These are phyloP conservation scores for Murraya paniculata DNA, from an alignment of 345 rosid species.

Conservation along the genomic window DNA sequence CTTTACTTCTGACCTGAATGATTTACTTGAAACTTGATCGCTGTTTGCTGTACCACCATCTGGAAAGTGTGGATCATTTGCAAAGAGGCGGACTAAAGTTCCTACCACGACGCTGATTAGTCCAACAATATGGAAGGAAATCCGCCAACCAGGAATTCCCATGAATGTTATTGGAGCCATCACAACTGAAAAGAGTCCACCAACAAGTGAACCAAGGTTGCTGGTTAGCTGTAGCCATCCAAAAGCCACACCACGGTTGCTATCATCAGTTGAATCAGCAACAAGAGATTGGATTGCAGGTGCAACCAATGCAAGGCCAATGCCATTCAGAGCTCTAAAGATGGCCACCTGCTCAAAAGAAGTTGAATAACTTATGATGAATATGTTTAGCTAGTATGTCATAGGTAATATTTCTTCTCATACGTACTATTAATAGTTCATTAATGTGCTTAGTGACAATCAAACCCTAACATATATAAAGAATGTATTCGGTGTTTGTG, in stretches of 20 bases:
- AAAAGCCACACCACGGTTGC: too few relatives aligned
- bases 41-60: conserved; percentile 27
- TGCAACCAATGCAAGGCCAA: conserved; percentile 78
- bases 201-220: conserved; percentile 74
- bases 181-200: conserved; percentile 67
- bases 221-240: too few relatives aligned
- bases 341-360: conserved; percentile 57
- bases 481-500: not conserved
- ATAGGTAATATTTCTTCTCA: not conserved
- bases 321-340: conserved; percentile 84
- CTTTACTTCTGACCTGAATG: conserved; percentile 60
- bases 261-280: conserved; percentile 76
- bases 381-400: conserved; percentile 5
- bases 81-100: conserved; percentile 56
- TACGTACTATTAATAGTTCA: not conserved
- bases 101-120: conserved; percentile 69
- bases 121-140: conserved; percentile 81
- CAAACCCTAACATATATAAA: not conserved
- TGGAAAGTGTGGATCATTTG: conserved; percentile 64
- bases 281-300: conserved; percentile 93
- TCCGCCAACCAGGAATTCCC: conserved; percentile 89
- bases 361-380: conserved; percentile 18
- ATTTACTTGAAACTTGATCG: conserved; percentile 33
- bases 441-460: not conserved
- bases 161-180: conserved; percentile 67